Conservation (phyloP, 139 green algal genomes). For the Parachlorella kessleri region DNA sequence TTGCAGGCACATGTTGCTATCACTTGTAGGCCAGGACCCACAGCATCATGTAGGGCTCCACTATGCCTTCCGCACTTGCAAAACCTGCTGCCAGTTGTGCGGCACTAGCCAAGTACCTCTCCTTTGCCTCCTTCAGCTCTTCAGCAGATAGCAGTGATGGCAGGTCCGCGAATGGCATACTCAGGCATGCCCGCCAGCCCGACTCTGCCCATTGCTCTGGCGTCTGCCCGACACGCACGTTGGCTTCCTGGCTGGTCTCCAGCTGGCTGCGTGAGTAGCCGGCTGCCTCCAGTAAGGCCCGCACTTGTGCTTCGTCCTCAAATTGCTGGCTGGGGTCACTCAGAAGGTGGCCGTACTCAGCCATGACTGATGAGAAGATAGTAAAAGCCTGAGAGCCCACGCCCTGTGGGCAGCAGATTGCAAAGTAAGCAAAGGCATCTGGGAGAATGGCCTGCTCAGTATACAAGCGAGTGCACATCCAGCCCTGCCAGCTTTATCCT, state of each 20-base stretch:
- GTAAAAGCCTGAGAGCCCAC: neutral
- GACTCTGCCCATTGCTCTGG: neutral
- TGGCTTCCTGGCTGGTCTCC: neutral
- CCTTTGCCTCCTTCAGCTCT: slow-evolving; percentile 13
- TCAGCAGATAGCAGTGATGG: slow-evolving; percentile 12
- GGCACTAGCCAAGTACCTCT: neutral
- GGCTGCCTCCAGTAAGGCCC: neutral
- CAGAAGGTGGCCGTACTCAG: neutral
- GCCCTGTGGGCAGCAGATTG: neutral
- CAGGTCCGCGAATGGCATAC: slow-evolving; percentile 24
- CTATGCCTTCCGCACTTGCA: neutral
- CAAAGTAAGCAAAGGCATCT: no score
- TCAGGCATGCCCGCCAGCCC: neutral
- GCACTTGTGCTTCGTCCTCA: neutral
- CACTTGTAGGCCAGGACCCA: slow-evolving; percentile 18
- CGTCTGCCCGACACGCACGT: neutral
- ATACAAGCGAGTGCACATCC: no score
- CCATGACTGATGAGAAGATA: neutral
- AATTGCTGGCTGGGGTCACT: neutral
- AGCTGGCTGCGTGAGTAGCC: neutral
- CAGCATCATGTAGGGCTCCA: neutral
- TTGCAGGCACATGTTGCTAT: no score
- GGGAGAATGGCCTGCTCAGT: no score
- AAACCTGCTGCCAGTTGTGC: neutral
- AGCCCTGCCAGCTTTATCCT: no score